A percentile compares a stretch with the other conserved stretches of the same genome.
These are phyloP conservation scores for Penicillium argentinense DNA, from an alignment of 495 filamentous ascomycete species.

Conservation along the genomic window DNA sequence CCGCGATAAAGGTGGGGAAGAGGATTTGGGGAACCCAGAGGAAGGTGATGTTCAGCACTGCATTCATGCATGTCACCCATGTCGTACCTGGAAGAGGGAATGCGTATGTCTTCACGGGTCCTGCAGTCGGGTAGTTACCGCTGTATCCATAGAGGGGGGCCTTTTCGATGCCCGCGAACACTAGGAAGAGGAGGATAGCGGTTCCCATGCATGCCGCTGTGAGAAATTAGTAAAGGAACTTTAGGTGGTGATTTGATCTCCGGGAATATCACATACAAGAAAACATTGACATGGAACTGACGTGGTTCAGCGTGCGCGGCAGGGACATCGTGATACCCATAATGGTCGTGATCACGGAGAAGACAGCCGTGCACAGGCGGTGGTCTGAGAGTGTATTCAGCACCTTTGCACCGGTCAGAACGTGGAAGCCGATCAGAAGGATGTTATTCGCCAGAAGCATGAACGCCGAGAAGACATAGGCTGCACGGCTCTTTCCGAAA, in stretches of 20 bases:
- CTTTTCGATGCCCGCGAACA: constrained; percentile 45
- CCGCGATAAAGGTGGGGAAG: constrained; percentile 58
- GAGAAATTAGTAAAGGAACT: not conserved
- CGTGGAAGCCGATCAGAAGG: constrained; percentile 39
- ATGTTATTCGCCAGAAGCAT: constrained; percentile 45
- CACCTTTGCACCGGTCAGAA: constrained; percentile 39
- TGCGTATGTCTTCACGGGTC: constrained; percentile 42
- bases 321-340: constrained; percentile 43
- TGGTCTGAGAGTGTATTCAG: constrained; percentile 39
- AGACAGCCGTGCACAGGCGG: constrained; percentile 35
- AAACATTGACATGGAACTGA: constrained; percentile 49
- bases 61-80: constrained; percentile 48
- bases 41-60: constrained; percentile 46
- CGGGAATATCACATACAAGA: constrained; percentile 25
- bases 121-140: constrained; percentile 37
- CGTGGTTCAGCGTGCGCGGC: constrained; percentile 40
- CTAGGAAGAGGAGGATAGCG: constrained; percentile 45
- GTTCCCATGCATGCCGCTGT: constrained; percentile 43
- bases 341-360: constrained; percentile 32
- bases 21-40: constrained; percentile 53
- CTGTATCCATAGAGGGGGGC: constrained; percentile 31
- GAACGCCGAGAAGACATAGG: constrained; percentile 36
- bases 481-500: constrained; percentile 37
- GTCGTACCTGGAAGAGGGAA: constrained; percentile 46
- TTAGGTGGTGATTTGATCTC: not conserved